Evolutionary conservation across 176 grass and related monocot species (phyloP), one percentile per base, ranked within the genome.

Genomic region (Cymbopogon citratus): DNA sequence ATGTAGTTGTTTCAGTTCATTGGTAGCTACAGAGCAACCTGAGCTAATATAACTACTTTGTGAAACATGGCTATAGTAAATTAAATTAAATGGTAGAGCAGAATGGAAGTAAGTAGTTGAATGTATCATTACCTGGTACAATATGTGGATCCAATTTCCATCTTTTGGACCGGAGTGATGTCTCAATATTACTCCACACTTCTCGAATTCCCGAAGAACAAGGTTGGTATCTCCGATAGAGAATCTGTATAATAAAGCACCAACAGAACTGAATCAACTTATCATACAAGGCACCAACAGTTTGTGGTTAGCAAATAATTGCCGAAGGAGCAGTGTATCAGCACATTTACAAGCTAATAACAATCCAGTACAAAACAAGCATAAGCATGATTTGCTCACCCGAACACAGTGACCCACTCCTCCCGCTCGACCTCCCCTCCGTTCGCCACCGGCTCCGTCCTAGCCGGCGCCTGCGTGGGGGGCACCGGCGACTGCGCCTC

Each of bases 391-490:
- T 90, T 23, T 71, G 5, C 89, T 87, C 66, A 98, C 95, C 95
- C 92, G 74, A 95, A 99, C 15, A 99, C 92, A 67, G 93, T 95
- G 73, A 99, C 78, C 96, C 96, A 99, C 73, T 93, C 87, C 76
- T 88, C 96, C 56, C 89, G 69, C 31, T 99, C 85, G 13, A 25
- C 66, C n/a, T 70, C 79, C 67, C 74, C 87, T 26, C 79, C 84
- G 81, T 77, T 80, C 3, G 80, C 64, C 65, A 61, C 34, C 9
- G 76, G 52, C 62, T 82, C 88, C 56, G 68, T 80, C 77, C 45
- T 85, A 14, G 71, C 76, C 2, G 80, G 40, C 26, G 74, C 25
- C 21, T 90, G 84, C 9, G 81, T 74, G 24, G 81, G 78, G 4
- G 91, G 81, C 66, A 85, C 88, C 27, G 91, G 77, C 44, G 79